Evolutionary conservation across 495 filamentous ascomycete genomes (phyloP), one percentile per base, ranked within the genome.

Genomic region (Apodospora peruviana): DNA sequence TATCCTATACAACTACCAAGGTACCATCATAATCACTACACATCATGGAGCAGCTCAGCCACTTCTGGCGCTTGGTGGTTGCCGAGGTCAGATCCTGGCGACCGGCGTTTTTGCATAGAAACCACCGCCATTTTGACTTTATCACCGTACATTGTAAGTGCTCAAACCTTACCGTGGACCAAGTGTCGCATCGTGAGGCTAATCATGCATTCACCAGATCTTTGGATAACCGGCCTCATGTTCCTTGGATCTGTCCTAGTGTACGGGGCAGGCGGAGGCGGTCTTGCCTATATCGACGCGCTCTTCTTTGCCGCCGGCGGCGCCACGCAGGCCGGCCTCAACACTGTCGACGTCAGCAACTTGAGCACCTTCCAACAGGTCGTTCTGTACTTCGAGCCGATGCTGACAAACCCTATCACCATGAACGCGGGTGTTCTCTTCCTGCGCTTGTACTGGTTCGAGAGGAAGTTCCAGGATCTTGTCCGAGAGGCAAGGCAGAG

Each of bases 381-480:
- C 9, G 67, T 85, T 24, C 59, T 91, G n/a, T 90, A 85, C 47
- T 57, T 87, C 25, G 67, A 87, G 18, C 68, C 85, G 1, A 81
- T 88, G 74, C 53, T 91, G 19, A 80, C 85, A 25, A 98, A 90
- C 38, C 93, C 93, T 2, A 96, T 98, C 51, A 86, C 87, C 47
- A 91, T 98, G 66, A 82, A 95, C 62, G 77, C 84, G 5, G 84
- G 80, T 24, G 86, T 97, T 23, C 91, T 97, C 0, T 94, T 94
- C 56, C 72, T 97, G 18, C 86, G 93, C 2, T 71, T 97, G 4
- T 95, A 95, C 68, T 97, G 91, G 91, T 98, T 98, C 58, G 91
- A 97, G 69, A 95, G 91, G 61, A 80, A 90, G 2, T 95, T 98
- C 56, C 60, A 64, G 50, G 59, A 67, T 27, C 75, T 96, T 40